Conservation (phyloP, 2,329 filamentous ascomycete species). For the Colletotrichum coccodes region DNA sequence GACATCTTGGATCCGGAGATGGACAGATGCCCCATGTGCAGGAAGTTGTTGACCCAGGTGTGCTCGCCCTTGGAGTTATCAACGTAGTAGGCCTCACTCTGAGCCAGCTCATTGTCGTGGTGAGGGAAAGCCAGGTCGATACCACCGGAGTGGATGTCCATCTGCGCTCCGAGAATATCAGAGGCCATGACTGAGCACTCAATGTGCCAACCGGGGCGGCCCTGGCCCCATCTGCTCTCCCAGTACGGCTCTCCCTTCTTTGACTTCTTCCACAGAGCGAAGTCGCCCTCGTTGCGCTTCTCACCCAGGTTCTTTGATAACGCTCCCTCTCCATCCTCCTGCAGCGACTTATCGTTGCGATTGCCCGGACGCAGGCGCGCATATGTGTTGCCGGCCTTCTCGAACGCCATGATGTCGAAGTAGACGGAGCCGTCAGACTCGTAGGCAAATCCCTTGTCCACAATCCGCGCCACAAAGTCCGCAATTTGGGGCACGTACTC, state of each 20-base stretch:
- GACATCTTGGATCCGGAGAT: constrained; percentile 96
- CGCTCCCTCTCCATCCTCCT: constrained; percentile 90
- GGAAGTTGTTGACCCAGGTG: constrained; percentile 95
- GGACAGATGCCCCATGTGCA: constrained; percentile 89
- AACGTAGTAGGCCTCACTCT: constrained; percentile 87
- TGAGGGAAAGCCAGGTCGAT: constrained; percentile 93
- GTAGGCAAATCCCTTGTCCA: constrained; percentile 89
- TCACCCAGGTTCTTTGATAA: constrained; percentile 69
- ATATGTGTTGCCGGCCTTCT: constrained; percentile 85
- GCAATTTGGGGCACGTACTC: constrained; percentile 92
- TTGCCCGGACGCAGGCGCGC: constrained; percentile 88
- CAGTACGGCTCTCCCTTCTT: constrained; percentile 93
- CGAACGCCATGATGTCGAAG: constrained; percentile 90
- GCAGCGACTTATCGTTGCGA: constrained; percentile 82
- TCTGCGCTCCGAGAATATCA: constrained; percentile 82
- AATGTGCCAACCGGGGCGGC: constrained; percentile 95
- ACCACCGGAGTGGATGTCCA: constrained; percentile 94
- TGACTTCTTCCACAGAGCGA: constrained; percentile 92
- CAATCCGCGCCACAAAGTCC: constrained; percentile 82
- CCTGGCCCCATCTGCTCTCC: constrained; percentile 87
- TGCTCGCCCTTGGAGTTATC: constrained; percentile 60
- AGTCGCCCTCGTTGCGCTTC: constrained; percentile 85
- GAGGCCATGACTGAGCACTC: constrained; percentile 97
- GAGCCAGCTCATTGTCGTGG: constrained; percentile 91
- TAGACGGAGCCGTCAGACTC: constrained; percentile 87